These are phyloP conservation scores for Domatiomyces catenatus DNA, from an alignment of 2,329 filamentous ascomycete genomes.

Conservation along the genomic window DNA sequence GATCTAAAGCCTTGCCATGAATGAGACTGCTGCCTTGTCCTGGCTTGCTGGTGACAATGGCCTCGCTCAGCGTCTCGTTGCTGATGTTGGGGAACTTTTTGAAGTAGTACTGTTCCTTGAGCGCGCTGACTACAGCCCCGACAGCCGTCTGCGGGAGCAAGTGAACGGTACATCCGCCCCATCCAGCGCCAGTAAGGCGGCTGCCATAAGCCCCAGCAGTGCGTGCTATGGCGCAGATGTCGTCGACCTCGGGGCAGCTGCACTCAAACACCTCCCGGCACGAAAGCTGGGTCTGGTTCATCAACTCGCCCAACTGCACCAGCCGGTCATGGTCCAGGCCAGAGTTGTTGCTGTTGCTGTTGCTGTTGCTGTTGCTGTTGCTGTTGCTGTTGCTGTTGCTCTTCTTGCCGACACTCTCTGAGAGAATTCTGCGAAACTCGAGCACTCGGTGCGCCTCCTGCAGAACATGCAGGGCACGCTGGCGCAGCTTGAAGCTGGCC, in stretches of 20 bases:
- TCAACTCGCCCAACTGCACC: slow-evolving; percentile 56
- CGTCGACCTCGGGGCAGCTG: slow-evolving; percentile 81
- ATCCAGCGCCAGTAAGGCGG: slow-evolving; percentile 55
- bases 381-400: slow-evolving; percentile 18
- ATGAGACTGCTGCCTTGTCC: slow-evolving; percentile 43
- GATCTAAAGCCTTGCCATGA: slow-evolving; percentile 11
- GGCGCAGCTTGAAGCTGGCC: slow-evolving; percentile 70
- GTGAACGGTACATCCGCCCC: slow-evolving; percentile 94
- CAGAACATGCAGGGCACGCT: slow-evolving; percentile 83
- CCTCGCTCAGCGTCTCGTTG: slow-evolving; percentile 57
- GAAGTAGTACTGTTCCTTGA: slow-evolving; percentile 66
- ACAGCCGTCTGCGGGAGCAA: slow-evolving; percentile 75
- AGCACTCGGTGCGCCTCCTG: slow-evolving; percentile 75
- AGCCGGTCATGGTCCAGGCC: slow-evolving; percentile 51
- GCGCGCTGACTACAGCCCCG: slow-evolving; percentile 57
- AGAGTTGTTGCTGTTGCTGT: slow-evolving; percentile 20
- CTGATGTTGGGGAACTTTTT: slow-evolving; percentile 53
- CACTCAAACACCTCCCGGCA: slow-evolving; percentile 83
- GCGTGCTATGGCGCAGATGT: slow-evolving; percentile 66
- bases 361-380: slow-evolving; percentile 5
- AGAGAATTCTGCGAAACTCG: slow-evolving; percentile 64
- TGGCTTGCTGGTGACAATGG: slow-evolving; percentile 79
- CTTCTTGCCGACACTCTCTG: slow-evolving; percentile 9
- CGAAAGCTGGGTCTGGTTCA: slow-evolving; percentile 80
- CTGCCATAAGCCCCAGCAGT: slow-evolving; percentile 70